Conservation (phyloP, 306 rosid genomes). For the Vicia sativa region DNA sequence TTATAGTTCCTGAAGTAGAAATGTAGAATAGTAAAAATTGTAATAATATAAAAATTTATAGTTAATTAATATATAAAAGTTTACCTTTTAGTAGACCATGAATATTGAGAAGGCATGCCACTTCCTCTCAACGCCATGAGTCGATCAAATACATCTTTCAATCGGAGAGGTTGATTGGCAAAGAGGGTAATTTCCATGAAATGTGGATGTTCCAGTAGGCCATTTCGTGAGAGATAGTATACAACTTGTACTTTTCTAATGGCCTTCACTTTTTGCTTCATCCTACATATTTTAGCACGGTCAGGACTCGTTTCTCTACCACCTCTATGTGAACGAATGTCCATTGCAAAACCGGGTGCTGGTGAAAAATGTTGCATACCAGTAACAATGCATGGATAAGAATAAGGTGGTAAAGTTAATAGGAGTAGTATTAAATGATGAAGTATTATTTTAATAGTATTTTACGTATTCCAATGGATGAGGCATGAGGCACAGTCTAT, state of each 20-base stretch:
- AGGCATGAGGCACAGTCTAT: background rate
- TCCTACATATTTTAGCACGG: slow-evolving; percentile 55
- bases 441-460: background rate
- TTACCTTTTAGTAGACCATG: slow-evolving; percentile 93
- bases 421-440: background rate
- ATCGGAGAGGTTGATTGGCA: slow-evolving; percentile 72
- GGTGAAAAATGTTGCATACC: slow-evolving; percentile 15
- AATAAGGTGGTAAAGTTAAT: too few relatives aligned
- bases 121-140: slow-evolving; percentile 73
- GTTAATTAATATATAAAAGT: background rate
- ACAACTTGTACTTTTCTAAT: slow-evolving; percentile 71
- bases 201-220: slow-evolving; percentile 87
- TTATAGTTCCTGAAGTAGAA: slow-evolving; percentile 61
- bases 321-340: slow-evolving; percentile 50
- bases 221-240: slow-evolving; percentile 83
- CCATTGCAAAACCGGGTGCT: slow-evolving; percentile 54
- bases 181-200: slow-evolving; percentile 70
- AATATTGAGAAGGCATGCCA: slow-evolving; percentile 80
- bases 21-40: too few relatives aligned
- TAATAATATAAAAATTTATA: background rate
- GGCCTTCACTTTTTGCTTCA: slow-evolving; percentile 48
- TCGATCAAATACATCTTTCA: slow-evolving; percentile 80
- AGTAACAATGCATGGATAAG: too few relatives aligned
- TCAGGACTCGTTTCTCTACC: slow-evolving; percentile 63
- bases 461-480: slow-evolving; percentile 25